Evolutionary conservation across 2,329 filamentous ascomycete genomes (phyloP).

Genomic region (Teratosphaeria viscida): DNA sequence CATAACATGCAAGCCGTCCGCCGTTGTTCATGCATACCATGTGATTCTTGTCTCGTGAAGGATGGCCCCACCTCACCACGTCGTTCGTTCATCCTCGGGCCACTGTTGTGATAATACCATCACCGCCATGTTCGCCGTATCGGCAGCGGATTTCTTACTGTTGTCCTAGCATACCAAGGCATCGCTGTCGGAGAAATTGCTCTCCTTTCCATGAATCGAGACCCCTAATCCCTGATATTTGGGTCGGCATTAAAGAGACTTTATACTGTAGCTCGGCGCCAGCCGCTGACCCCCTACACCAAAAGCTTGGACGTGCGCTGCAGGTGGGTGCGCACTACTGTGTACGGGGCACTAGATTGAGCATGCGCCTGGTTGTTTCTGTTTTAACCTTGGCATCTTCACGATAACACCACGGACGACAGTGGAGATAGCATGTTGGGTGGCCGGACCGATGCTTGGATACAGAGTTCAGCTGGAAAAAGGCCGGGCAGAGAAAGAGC

Average conservation of each 20-base stretch:
- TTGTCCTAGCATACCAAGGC: not conserved
- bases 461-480: not conserved
- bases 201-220: not conserved
- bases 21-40: not conserved
- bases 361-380: not conserved
- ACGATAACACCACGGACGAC: not conserved
- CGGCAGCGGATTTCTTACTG: not conserved
- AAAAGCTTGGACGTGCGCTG: not conserved
- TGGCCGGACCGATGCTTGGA: not conserved
- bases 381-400: not conserved
- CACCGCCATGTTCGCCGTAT: not conserved
- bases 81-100: not conserved
- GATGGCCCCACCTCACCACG: not conserved
- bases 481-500: not conserved
- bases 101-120: not conserved
- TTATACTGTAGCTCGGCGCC: not conserved
- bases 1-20: not conserved
- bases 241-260: not conserved
- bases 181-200: not conserved
- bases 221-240: not conserved
- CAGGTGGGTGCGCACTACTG: not conserved
- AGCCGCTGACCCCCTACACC: not conserved
- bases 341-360: not conserved
- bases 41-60: not conserved
- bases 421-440: not conserved